These are phyloP conservation scores for Emergomyces pasteurianus DNA, from an alignment of 2,329 filamentous ascomycete genomes.

Conservation along the genomic window DNA sequence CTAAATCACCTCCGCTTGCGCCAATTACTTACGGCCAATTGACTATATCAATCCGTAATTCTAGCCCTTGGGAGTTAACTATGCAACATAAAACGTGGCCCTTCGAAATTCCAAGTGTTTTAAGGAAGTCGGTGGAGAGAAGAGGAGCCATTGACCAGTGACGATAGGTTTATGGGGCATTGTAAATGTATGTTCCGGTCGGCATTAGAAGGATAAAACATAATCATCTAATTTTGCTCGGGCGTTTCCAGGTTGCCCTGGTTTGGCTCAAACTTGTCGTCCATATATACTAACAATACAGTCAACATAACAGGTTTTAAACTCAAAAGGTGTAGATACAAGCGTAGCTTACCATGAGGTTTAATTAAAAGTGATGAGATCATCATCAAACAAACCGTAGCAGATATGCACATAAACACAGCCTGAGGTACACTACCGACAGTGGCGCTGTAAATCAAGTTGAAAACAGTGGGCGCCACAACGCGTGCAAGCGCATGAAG, in stretches of 20 bases:
- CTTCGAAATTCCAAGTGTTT: background rate
- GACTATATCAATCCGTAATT: background rate
- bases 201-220: background rate
- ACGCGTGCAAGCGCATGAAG: conserved; percentile 73
- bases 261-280: background rate
- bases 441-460: conserved; percentile 71
- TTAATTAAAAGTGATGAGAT: conserved; percentile 57
- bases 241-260: background rate
- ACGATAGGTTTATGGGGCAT: background rate
- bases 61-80: background rate
- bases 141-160: background rate
- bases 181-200: background rate
- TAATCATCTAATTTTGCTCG: background rate
- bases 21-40: background rate
- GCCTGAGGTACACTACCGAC: conserved; percentile 67
- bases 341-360: conserved; percentile 54
- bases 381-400: conserved; percentile 55
- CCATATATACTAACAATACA: background rate
- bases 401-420: conserved; percentile 64
- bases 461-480: conserved; percentile 69
- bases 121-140: background rate
- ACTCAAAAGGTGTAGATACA: background rate
- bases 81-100: background rate
- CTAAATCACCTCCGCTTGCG: background rate
- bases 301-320: background rate